phyloP scores from a whole-genome alignment of 2,329 filamentous ascomycete genomes.

The Pleurostoma richardsiae region DNA sequence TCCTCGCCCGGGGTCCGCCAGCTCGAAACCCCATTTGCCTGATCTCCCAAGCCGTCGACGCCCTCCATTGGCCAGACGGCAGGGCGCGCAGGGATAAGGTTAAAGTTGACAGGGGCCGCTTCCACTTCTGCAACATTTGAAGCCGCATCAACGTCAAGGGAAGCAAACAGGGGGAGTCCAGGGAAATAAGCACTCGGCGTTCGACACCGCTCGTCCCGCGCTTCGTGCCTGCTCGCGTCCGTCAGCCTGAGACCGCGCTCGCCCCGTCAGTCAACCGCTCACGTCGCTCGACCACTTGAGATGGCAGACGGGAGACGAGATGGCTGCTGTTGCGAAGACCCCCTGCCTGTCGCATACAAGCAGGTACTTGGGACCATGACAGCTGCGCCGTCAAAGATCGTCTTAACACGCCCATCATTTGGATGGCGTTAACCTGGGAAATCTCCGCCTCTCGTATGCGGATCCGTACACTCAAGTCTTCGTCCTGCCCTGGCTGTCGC shows the following conservation, averaged over 20 bases:
- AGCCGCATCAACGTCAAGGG: constrained; percentile 18
- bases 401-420: constrained; percentile 4
- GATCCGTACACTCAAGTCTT: too few species aligned
- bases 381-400: constrained; percentile 3
- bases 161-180: not conserved
- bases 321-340: constrained; percentile 1
- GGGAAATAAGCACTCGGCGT: too few species aligned
- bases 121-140: constrained; percentile 13
- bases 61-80: not conserved
- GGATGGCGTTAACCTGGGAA: not conserved
- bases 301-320: constrained; percentile 2
- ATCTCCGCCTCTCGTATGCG: too few species aligned
- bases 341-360: not conserved
- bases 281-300: not conserved
- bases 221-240: too few species aligned
- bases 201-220: too few species aligned
- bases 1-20: constrained; percentile 18
- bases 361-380: constrained; percentile 6
- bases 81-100: not conserved
- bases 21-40: constrained; percentile 31
- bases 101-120: not conserved
- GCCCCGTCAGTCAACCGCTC: too few species aligned
- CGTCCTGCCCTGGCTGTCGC: too few species aligned
- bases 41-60: constrained; percentile 26
- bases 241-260: too few species aligned